Percentiles rank a stretch among this genome's conserved stretches.
phyloP scores from a whole-genome alignment of 2,329 filamentous ascomycete genomes.

The Cladorrhinum sp. region DNA sequence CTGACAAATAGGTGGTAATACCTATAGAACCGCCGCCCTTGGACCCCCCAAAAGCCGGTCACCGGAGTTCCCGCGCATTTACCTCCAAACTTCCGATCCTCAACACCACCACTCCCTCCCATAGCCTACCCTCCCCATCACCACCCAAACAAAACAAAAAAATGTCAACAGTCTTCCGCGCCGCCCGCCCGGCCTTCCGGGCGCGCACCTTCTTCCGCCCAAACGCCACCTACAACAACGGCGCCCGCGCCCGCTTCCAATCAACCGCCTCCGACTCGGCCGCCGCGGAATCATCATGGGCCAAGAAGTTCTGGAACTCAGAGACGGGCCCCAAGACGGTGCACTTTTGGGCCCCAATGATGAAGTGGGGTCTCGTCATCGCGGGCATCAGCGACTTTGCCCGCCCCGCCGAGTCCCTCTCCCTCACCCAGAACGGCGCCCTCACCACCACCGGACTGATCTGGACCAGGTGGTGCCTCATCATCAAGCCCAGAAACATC shows the following conservation, averaged over 20 bases:
- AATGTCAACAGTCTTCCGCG: conserved; percentile 41
- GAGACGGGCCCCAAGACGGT: conserved; percentile 86
- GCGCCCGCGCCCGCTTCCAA: conserved; percentile 59
- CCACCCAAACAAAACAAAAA: conserved; percentile 16
- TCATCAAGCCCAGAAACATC: conserved; percentile 91
- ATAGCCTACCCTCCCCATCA: not conserved
- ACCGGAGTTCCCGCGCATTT: not conserved
- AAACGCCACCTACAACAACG: conserved; percentile 39
- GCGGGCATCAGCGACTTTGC: conserved; percentile 89
- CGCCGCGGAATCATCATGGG: conserved; percentile 53
- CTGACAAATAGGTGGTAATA: not conserved
- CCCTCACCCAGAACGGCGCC: conserved; percentile 85
- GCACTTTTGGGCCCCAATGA: conserved; percentile 97
- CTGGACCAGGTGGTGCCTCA: conserved; percentile 98
- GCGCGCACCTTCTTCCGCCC: conserved; percentile 47
- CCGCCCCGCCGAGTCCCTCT: conserved; percentile 88
- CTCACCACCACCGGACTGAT: conserved; percentile 89
- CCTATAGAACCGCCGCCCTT: not conserved
- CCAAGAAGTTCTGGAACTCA: conserved; percentile 81
- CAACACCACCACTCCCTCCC: not conserved
- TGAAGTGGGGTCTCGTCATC: conserved; percentile 94
- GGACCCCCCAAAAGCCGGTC: not conserved
- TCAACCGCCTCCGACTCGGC: conserved; percentile 54
- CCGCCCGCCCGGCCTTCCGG: conserved; percentile 54
- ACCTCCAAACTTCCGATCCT: not conserved